Evolutionary conservation across 2,329 filamentous ascomycete species (phyloP).

Genomic region (Alternaria novae-zelandiae): DNA sequence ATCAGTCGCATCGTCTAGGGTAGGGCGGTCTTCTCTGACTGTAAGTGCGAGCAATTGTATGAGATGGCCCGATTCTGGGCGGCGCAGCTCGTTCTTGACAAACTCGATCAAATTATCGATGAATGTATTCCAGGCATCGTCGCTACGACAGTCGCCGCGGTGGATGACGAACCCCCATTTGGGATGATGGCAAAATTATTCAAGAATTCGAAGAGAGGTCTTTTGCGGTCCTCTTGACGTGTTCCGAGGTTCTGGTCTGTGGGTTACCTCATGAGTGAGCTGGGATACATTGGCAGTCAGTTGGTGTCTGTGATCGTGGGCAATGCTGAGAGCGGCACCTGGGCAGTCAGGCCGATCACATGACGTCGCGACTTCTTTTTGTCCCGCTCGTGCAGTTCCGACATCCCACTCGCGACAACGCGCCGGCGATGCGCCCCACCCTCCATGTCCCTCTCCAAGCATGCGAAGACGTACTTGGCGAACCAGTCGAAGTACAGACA

Average conservation of each 20-base stretch:
- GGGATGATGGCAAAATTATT: neutral
- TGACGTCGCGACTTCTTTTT: constrained; percentile 22
- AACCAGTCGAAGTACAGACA: constrained; percentile 41
- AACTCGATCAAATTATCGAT: too few relatives aligned
- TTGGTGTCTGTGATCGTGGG: neutral
- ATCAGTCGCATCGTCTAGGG: neutral
- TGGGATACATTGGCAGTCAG: neutral
- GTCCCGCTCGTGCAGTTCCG: constrained; percentile 10
- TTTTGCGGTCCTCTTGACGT: neutral
- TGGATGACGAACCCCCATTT: neutral
- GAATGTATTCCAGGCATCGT: neutral
- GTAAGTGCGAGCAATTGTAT: neutral
- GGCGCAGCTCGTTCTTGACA: too few relatives aligned
- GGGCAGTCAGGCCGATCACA: constrained; percentile 13
- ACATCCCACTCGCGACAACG: constrained; percentile 14
- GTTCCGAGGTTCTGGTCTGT: neutral
- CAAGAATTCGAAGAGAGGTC: neutral
- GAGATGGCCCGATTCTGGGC: neutral
- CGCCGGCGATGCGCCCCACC: constrained; percentile 29
- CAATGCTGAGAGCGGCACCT: neutral
- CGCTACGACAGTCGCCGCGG: neutral
- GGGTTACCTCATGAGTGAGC: neutral
- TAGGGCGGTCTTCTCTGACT: neutral
- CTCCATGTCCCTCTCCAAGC: constrained; percentile 49
- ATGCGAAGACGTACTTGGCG: constrained; percentile 44